Base-by-base conservation (phyloP, 805 yeast species). In the Torulaspora quercuum region DNA sequence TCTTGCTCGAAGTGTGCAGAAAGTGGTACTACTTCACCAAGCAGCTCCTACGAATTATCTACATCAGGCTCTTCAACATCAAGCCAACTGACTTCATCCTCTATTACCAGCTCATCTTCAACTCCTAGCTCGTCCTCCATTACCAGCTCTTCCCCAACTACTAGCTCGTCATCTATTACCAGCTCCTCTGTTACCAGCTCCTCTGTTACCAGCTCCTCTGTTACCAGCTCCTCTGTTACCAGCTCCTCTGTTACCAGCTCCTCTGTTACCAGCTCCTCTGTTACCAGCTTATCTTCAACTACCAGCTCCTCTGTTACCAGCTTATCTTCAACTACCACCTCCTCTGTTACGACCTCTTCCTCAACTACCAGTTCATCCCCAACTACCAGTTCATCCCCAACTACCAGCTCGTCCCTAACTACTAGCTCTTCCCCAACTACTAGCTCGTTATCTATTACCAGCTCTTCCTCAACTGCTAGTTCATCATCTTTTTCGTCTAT, bases 1-100 rank as follows among this genome's bases (percentile, higher is more conserved):
- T 18, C 28, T n/a, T 27, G 32, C 25, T 32, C 29, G 18, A 6
- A 32, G 8, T 32, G 29, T 25, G 16, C 15, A n/a, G n/a, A n/a
- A 9, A 13, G 24, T 13, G 19, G 25, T 15, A 9, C 16, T 4
- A 20, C n/a, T 15, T 7, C 29, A 15, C 17, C 29, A 3, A 15
- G 11, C 19, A 26, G 29, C 12, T 12, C 11, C 10, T 7, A n/a
- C 5, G 12, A 10, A 5, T 12, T 27, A 14, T 14, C 25, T 3
- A 10, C 32, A 8, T 21, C 27, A 12, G 8, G 12, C n/a, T 13
- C 26, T 9, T 27, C 14, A 10, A 21, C 17, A 21, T 14, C 14
- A 13, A 14, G 15, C 12, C 20, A 25, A 10, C 13, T 10, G n/a
- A 9, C 13, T 6, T 10, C 14, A 6, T 14, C 27, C 7, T 20